Evolutionary conservation across 345 rosid species (phyloP), one percentile per base, ranked within the genome.

Genomic region (Cardamine chenopodiifolia): DNA sequence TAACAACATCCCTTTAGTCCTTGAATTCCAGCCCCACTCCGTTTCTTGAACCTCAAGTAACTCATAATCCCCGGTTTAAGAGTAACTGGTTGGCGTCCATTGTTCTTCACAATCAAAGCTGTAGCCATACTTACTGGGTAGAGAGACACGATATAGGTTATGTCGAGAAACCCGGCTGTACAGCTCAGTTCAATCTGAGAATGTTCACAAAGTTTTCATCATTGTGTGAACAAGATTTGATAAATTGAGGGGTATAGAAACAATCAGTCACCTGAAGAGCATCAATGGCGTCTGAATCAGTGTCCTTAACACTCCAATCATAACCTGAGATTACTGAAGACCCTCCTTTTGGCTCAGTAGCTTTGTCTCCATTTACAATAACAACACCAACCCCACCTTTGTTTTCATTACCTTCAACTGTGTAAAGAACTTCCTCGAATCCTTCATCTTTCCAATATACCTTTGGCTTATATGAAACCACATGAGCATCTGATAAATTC

Each of bases 361-460:
- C 18, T 47, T 80, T 52, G 5, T 85, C 71, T 61, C 83, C 91
- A 59, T 88, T 84, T 45, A 65, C 8, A 44, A 94, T 71, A 58
- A 89, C 88, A 78, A 88, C 73, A 63, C 96, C 97, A 64, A 89
- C 82, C 50, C 95, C 97, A 53, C 97, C 93, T 82, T 72, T 88
- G 6, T 3, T 60, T 44, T 48, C 40, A 14, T 58, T 28, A 25
- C 71, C 71, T 18, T 86, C 90, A 68, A 89, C 71, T 0, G 93
- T 94, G 60, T 82, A 83, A 37, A 94, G 96, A 32, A 94, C 54
- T 82, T 94, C 96, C 74, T 89, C 84, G 39, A 83, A 86, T 1
- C 95, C 97, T 3, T 89, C 93, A 28, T 91, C 97, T 78, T 85
- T 87, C 97, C 96, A 94, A 35, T 73, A 81, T 6, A 89, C 93